These are phyloP conservation scores for Phytophthora pini DNA, from an alignment of 352 stramenopile genomes.

Conservation along the genomic window DNA sequence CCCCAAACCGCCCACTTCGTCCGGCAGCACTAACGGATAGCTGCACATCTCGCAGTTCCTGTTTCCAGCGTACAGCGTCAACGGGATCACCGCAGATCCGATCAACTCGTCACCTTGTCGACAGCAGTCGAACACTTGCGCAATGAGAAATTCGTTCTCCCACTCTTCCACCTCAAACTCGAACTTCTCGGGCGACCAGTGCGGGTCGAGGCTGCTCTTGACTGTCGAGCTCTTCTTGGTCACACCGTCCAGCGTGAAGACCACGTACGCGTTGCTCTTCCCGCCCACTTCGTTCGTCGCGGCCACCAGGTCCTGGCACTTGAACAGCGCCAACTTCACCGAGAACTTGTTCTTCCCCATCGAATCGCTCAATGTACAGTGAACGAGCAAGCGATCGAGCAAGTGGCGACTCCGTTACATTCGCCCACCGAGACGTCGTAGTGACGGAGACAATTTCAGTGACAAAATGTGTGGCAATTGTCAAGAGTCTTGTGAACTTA, in stretches of 20 bases:
- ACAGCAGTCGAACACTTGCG: constrained; percentile 75
- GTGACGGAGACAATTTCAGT: constrained; percentile 21
- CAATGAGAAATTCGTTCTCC: constrained; percentile 70
- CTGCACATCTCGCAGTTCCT: constrained; percentile 71
- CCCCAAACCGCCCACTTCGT: constrained; percentile 60
- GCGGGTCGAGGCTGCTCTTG: constrained; percentile 66
- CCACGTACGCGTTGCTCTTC: constrained; percentile 80
- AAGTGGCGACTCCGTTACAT: constrained; percentile 16
- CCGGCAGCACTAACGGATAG: constrained; percentile 75
- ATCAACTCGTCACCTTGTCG: constrained; percentile 67
- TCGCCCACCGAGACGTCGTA: constrained; percentile 22
- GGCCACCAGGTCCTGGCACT: constrained; percentile 65
- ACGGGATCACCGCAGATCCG: constrained; percentile 71
- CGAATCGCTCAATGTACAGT: constrained; percentile 3
- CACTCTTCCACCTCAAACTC: constrained; percentile 70
- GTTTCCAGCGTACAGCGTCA: constrained; percentile 67
- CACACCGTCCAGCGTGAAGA: constrained; percentile 56
- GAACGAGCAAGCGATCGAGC: constrained; percentile 14
- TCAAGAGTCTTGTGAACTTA: constrained; percentile 5
- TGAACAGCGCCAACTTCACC: constrained; percentile 64
- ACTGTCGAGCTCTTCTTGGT: constrained; percentile 72
- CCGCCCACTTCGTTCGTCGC: constrained; percentile 54
- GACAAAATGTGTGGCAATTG: constrained; percentile 2
- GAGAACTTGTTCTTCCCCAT: constrained; percentile 44
- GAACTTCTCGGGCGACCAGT: constrained; percentile 78